Conservation (phyloP, 129 eudicot species). For the Flaveria linearis region DNA sequence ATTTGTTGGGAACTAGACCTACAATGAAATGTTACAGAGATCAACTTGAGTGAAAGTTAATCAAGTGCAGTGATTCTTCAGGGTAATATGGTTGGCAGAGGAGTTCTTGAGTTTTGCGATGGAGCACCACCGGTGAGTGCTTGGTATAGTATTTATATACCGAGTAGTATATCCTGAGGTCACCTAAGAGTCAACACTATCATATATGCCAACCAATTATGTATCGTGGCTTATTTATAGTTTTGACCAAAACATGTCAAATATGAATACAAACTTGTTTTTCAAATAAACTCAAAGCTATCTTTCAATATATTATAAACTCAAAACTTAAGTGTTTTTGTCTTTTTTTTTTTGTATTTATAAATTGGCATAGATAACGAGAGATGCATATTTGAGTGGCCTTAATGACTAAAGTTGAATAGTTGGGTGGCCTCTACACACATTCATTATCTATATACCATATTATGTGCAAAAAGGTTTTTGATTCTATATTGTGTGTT, state of each 20-base stretch:
- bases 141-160: neutral
- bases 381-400: neutral
- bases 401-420: too few relatives aligned
- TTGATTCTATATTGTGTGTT: constrained; percentile 10
- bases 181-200: neutral
- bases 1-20: neutral
- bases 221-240: neutral
- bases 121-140: constrained; percentile 88
- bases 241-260: neutral
- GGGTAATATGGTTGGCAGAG: constrained; percentile 93
- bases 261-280: neutral
- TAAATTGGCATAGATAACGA: neutral
- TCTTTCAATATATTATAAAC: too few relatives aligned
- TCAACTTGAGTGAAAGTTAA: neutral
- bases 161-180: neutral
- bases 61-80: constrained; percentile 32
- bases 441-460: neutral
- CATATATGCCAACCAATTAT: neutral
- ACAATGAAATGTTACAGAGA: neutral
- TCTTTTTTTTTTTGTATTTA: neutral
- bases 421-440: neutral
- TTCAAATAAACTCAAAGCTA: too few relatives aligned
- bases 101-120: constrained; percentile 78
- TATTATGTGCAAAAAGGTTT: neutral
- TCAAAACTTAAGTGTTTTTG: too few relatives aligned